A percentile compares a stretch with the other conserved stretches of the same genome.
Evolutionary conservation across 2,329 filamentous ascomycete species (phyloP).

Genomic region (Penicillium sumatraense): DNA sequence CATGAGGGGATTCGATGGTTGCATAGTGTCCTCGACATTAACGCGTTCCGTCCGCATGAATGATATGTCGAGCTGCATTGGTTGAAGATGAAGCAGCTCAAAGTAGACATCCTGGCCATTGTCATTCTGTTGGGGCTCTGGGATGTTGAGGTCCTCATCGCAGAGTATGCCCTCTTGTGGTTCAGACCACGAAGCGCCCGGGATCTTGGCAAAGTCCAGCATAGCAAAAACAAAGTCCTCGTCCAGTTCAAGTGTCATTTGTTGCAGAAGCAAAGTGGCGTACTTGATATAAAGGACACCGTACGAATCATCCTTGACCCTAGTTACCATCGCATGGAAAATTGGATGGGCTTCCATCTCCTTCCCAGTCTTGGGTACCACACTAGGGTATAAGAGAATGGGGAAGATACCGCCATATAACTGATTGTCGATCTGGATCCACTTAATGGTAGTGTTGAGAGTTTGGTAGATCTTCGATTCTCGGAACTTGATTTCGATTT

Average conservation of each 20-base stretch:
- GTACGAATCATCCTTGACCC: constrained; percentile 97
- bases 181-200: constrained; percentile 84
- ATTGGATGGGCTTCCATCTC: constrained; percentile 97
- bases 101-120: constrained; percentile 96
- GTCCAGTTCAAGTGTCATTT: constrained; percentile 97
- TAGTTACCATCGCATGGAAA: constrained; percentile 85
- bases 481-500: constrained; percentile 86
- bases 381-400: constrained; percentile 94
- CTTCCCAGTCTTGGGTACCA: constrained; percentile 94
- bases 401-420: constrained; percentile 98
- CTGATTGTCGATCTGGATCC: constrained; percentile 99
- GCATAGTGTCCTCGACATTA: constrained; percentile 93
- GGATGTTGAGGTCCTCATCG: constrained; percentile 87
- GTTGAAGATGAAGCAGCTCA: constrained; percentile 93
- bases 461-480: constrained; percentile 96
- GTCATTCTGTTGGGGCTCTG: constrained; percentile 84
- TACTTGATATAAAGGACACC: constrained; percentile 99
- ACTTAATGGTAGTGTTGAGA: constrained; percentile 87
- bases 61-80: constrained; percentile 96
- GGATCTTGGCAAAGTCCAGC: constrained; percentile 91
- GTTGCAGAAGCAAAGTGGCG: constrained; percentile 87
- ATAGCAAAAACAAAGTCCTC: constrained; percentile 98
- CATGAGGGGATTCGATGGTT: constrained; percentile 92
- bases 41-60: constrained; percentile 96
- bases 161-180: constrained; percentile 84